Conservation (phyloP, 768 basidiomycete genomes). For the Kwoniella botswanensis region DNA sequence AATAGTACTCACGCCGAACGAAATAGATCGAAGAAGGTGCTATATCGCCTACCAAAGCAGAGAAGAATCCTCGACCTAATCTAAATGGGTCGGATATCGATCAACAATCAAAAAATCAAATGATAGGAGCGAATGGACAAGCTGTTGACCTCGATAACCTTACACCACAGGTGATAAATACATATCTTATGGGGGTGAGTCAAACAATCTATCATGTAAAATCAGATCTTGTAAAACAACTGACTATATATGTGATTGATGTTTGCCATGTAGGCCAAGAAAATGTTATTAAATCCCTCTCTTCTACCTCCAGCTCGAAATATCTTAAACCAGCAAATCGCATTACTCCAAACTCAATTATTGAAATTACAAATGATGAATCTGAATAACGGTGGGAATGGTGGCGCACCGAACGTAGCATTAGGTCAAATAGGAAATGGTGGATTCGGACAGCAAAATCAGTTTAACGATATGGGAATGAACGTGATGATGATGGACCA, state of each 20-base stretch:
- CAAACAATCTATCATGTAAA: background rate
- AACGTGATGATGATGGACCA: constrained; percentile 7
- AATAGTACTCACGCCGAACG: no score
- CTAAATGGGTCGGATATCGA: constrained; percentile 14
- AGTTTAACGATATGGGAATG: constrained; percentile 14
- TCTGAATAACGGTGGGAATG: constrained; percentile 26
- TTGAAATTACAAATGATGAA: constrained; percentile 48
- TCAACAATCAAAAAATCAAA: constrained; percentile 13
- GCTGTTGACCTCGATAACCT: constrained; percentile 44
- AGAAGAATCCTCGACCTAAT: constrained; percentile 15
- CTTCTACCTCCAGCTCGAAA: constrained; percentile 29
- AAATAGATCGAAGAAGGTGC: constrained; percentile 24
- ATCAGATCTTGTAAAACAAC: background rate
- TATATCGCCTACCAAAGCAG: constrained; percentile 1
- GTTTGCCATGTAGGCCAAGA: constrained; percentile 47
- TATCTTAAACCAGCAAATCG: constrained; percentile 33
- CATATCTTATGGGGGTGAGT: constrained; percentile 50
- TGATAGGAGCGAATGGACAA: constrained; percentile 32
- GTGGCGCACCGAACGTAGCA: background rate
- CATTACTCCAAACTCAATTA: constrained; percentile 38
- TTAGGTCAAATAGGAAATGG: constrained; percentile 19
- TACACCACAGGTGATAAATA: constrained; percentile 46
- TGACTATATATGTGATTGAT: no score
- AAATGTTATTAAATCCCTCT: constrained; percentile 46
- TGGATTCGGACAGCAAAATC: constrained; percentile 4